Conservation (phyloP, 495 filamentous ascomycete species). For the Gamarada debralockiae region DNA sequence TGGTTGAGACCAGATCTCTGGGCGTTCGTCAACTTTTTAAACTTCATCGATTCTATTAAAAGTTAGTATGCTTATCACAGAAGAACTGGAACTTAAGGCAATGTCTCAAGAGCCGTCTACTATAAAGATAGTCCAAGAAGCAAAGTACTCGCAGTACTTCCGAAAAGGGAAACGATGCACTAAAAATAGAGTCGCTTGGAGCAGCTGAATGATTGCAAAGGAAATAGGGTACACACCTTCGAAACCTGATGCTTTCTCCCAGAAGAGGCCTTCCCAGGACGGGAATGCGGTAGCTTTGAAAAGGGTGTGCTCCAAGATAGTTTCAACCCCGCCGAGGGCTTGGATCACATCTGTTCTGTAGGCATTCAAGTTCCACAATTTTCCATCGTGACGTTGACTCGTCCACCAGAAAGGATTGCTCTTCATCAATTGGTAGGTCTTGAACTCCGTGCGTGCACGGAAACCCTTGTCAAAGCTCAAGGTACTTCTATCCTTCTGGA, state of each 20-base stretch:
- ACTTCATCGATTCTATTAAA: slow-evolving; percentile 76
- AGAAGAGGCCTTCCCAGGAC: slow-evolving; percentile 98
- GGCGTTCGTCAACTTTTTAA: slow-evolving; percentile 99
- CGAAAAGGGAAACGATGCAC: no score
- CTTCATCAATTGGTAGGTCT: slow-evolving; percentile 98
- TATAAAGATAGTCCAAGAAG: no score
- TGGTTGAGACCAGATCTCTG: slow-evolving; percentile 98
- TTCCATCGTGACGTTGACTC: slow-evolving; percentile 95
- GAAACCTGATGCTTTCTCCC: slow-evolving; percentile 78
- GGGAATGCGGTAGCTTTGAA: slow-evolving; percentile 99
- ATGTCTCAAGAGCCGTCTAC: no score
- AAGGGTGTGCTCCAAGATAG: slow-evolving; percentile 94
- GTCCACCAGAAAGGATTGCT: slow-evolving; percentile 99
- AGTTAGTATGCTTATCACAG: no score
- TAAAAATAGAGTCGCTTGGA: no score
- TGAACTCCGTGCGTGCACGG: slow-evolving; percentile 94
- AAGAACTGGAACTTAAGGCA: no score
- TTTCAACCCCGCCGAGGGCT: slow-evolving; percentile 98
- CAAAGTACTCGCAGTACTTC: no score
- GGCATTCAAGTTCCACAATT: slow-evolving; percentile 97
- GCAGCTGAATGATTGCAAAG: background rate
- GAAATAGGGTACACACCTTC: slow-evolving; percentile 24
- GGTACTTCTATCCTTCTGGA: slow-evolving; percentile 98
- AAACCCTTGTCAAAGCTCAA: slow-evolving; percentile 99
- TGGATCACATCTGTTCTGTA: slow-evolving; percentile 99